Evolutionary conservation across 306 rosid genomes (phyloP).

Genomic region (Rosa multiflora): DNA sequence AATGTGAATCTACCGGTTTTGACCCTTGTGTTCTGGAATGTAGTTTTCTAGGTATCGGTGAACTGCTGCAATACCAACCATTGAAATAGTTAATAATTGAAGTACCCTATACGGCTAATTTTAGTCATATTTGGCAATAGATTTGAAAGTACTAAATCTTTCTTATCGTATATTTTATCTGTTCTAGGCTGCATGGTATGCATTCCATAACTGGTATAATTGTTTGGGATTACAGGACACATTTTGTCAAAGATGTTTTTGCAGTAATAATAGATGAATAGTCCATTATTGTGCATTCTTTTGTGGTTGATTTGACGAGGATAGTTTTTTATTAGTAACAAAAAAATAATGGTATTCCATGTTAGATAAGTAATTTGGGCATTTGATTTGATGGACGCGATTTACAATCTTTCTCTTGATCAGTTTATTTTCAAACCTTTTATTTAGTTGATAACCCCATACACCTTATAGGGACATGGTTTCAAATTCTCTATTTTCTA

Average conservation of each 20-base stretch:
- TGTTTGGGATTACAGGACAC: neutral
- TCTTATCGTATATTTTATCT: neutral
- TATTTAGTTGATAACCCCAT: neutral
- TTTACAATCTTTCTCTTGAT: neutral
- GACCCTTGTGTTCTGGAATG: neutral
- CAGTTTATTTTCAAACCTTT: neutral
- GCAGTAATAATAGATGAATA: neutral
- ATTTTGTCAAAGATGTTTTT: neutral
- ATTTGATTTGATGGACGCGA: neutral
- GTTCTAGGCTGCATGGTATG: neutral
- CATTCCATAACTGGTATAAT: neutral
- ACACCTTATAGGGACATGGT: neutral
- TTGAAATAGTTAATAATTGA: neutral
- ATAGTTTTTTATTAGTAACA: neutral
- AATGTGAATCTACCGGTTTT: neutral
- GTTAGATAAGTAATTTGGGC: neutral
- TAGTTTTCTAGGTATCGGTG: neutral
- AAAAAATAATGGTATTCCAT: neutral
- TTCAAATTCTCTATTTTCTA: slow-evolving; percentile 21
- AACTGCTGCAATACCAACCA: neutral
- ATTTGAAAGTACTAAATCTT: neutral
- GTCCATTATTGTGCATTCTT: neutral
- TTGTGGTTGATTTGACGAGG: neutral
- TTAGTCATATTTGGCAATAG: neutral
- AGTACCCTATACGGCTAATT: neutral